Base-by-base conservation (phyloP, 805 yeast species). In the Myxozyma lipomycoides region DNA sequence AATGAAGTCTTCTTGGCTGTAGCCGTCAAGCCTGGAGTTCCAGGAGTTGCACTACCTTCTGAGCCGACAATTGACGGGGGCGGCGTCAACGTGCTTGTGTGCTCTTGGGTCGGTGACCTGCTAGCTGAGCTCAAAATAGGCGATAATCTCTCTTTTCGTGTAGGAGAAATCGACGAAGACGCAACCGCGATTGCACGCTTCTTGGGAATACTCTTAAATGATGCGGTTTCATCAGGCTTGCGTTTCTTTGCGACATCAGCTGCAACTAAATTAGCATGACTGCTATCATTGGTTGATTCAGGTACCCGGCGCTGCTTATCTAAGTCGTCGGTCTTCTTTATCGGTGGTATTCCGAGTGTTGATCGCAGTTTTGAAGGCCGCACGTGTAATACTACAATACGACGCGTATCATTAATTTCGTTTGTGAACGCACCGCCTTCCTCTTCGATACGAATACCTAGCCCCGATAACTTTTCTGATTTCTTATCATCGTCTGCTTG, bases 1-100 rank as follows among this genome's bases (percentile, higher is more conserved):
- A 52, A 35, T 10, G 56, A 30, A 19, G 46, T 48, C 44, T 43
- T 47, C 40, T 50, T 50, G 2, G 52, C 32, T 28, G 32, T 12
- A 7, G 32, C 32, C 32, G 32, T 28, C 32, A 28, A 41, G 41
- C 39, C 38, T 12, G 54, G 46, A 2, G 48, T 52, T n/a, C 49
- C 51, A 10, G 58, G 56, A 9, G 51, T 40, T 2, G 55, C 18
- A 3, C 36, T 18, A 5, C 26, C 46, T 10, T 47, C 49, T 4
- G 30, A 3, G 24, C 9, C 24, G 12, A 32, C 43, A 2, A 26
- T 30, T 10, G 25, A 17, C 3, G 55, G 18, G 5, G 40, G 45
- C 6, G 54, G 43, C 12, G 54, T 30, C 12, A 24, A 36, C 12
- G 32, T 28, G 7, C 12, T n/a, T n/a, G n/a, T n/a, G n/a, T n/a